Conservation (phyloP, 352 stramenopile species). For the Blastocystis sp. region DNA sequence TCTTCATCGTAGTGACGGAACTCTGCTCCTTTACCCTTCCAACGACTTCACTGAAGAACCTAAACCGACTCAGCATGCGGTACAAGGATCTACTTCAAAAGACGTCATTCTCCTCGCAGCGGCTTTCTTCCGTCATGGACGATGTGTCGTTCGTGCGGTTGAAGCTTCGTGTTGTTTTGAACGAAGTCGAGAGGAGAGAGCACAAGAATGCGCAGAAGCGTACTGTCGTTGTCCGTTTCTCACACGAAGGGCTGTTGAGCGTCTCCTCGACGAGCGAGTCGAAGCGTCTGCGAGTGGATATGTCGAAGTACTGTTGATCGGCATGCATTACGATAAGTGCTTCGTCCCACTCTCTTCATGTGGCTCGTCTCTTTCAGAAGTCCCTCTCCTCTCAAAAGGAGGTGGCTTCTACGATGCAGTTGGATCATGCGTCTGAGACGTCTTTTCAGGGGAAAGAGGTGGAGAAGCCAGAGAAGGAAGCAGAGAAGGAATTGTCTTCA, state of each 20-base stretch:
- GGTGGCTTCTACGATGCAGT: too few relatives aligned
- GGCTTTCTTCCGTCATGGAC: not conserved
- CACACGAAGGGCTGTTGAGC: not conserved
- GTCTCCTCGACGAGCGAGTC: not conserved
- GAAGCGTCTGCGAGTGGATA: not conserved
- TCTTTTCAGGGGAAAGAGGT: not conserved
- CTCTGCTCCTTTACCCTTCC: constrained; percentile 41
- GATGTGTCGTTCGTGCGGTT: not conserved
- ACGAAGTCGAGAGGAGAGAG: not conserved
- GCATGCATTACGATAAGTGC: not conserved
- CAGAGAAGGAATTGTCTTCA: not conserved
- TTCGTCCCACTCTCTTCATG: not conserved
- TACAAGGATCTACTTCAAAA: not conserved
- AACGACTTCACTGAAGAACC: not conserved
- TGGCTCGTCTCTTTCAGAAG: not conserved
- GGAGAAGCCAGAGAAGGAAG: not conserved
- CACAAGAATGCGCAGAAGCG: not conserved
- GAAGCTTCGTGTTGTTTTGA: not conserved
- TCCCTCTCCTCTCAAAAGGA: too few relatives aligned
- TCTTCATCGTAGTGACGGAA: constrained; percentile 22
- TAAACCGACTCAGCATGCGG: not conserved
- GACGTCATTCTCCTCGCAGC: not conserved
- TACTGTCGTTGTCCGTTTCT: not conserved
- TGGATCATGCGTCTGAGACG: too few relatives aligned
- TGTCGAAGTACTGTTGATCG: not conserved